Percentiles rank a stretch among this genome's conserved stretches.
Evolutionary conservation across 345 rosid species (phyloP).

Genomic region (Citrus australasica): DNA sequence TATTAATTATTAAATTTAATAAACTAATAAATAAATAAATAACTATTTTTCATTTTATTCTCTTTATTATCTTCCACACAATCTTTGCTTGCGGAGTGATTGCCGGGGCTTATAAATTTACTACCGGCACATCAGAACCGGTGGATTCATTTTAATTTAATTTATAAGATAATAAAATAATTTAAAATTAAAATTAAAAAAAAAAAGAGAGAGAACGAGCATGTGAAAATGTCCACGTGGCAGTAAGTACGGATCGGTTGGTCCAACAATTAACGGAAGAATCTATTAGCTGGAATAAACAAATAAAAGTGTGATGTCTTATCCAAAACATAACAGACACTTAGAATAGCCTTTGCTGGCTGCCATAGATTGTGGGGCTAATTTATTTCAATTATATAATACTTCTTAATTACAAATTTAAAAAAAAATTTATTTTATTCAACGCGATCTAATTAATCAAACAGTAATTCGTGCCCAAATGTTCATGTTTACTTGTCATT

Average conservation of each 20-base stretch:
- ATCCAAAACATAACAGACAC: background rate
- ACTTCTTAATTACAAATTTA: too few species aligned
- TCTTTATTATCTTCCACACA: background rate
- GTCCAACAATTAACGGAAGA: slow-evolving; percentile 16
- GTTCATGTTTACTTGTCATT: too few species aligned
- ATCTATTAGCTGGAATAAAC: slow-evolving; percentile 12
- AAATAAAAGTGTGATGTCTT: background rate
- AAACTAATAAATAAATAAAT: background rate
- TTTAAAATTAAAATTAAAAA: background rate
- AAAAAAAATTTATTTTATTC: too few species aligned
- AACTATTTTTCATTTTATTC: background rate
- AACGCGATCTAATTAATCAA: too few species aligned
- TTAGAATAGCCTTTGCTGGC: background rate
- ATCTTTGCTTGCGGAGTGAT: slow-evolving; percentile 30
- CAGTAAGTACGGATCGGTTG: slow-evolving; percentile 15
- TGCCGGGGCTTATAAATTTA: background rate
- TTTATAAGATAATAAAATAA: background rate
- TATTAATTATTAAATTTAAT: background rate
- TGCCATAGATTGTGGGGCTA: background rate
- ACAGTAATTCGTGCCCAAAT: too few species aligned
- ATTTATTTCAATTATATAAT: too few species aligned
- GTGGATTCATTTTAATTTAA: background rate
- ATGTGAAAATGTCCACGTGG: slow-evolving; percentile 11
- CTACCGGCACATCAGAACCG: background rate
- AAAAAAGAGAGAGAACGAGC: background rate